Evolutionary conservation across 257 asterid genomes (phyloP), one percentile per base, ranked within the genome.

Genomic region (Anisodus tanguticus): DNA sequence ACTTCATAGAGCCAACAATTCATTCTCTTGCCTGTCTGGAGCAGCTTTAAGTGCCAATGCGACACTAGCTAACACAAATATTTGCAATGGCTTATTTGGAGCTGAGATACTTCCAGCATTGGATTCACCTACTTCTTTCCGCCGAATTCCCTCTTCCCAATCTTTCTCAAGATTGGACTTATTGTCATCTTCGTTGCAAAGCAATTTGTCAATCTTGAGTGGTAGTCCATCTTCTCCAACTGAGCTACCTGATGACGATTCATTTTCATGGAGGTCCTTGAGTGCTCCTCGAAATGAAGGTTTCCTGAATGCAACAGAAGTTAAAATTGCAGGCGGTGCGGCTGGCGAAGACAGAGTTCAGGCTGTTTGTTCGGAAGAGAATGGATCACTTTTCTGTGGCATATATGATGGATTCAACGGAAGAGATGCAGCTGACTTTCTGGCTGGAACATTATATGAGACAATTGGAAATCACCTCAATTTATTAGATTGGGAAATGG

Each of bases 321-420:
- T 96, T 66, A 98, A 96, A 85, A 91, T 94, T 49, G 99, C 99
- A 16, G 99, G 98, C 26, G 99, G 99, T 19, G 97, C 99, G 19
- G 99, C 98, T 43, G 99, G 98, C 10, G 98, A 96, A 88, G 99
- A 96, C 85, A 89, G 99, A 84, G 98, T 96, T 77, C 99, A 96
- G 87, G 98, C 99, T 3, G 98, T 96, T 83, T 93, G 97, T 86
- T 96, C 99, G 2, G 98, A 96, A 85, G 98, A 96, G 84, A 93
- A 94, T 8, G 97, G 97, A 22, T 96, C 98, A 98, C 92, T 96
- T 67, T 94, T 96, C 82, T 94, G 99, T 82, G 97, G 88, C 37
- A 92, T 96, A 39, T 96, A 93, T 37, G 99, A 94, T 71, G 99
- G 99, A 41, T 96, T 96, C 80, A 96, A 96, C 45, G 99, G 99